These are phyloP conservation scores for Sanghuangporus sanghuang DNA, from an alignment of 1,284 basidiomycete species.

Conservation along the genomic window DNA sequence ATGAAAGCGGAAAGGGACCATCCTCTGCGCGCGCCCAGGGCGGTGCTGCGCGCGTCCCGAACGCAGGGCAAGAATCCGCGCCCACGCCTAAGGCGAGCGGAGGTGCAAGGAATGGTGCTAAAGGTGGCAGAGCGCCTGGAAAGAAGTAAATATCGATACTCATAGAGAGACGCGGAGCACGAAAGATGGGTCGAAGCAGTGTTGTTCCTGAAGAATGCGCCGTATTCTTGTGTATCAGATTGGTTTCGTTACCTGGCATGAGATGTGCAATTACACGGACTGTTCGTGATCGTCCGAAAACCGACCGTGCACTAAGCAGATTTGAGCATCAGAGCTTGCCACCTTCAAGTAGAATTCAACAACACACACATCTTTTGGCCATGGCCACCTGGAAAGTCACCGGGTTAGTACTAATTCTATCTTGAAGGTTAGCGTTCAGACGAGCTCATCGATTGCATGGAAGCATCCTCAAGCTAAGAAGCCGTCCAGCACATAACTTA, in stretches of 20 bases:
- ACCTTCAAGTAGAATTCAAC: too few species aligned
- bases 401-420: too few species aligned
- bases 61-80: slow-evolving; percentile 12
- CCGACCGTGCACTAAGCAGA: neutral
- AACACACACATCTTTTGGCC: too few species aligned
- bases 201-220: neutral
- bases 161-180: neutral
- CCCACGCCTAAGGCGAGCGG: neutral
- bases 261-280: neutral
- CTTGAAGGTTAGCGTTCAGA: too few species aligned
- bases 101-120: neutral
- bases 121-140: neutral
- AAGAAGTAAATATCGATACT: neutral
- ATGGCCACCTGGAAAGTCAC: too few species aligned
- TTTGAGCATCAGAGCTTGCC: neutral
- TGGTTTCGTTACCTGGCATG: neutral
- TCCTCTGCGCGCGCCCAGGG: slow-evolving; percentile 28
- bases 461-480: too few species aligned
- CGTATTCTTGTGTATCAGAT: neutral
- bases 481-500: too few species aligned
- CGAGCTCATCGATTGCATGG: too few species aligned
- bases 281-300: neutral
- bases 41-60: slow-evolving; percentile 24
- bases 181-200: neutral
- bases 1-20: slow-evolving; percentile 27